These are phyloP conservation scores for Mucor plumbeus DNA, from an alignment of 371 early-diverging fungal species.

Conservation along the genomic window DNA sequence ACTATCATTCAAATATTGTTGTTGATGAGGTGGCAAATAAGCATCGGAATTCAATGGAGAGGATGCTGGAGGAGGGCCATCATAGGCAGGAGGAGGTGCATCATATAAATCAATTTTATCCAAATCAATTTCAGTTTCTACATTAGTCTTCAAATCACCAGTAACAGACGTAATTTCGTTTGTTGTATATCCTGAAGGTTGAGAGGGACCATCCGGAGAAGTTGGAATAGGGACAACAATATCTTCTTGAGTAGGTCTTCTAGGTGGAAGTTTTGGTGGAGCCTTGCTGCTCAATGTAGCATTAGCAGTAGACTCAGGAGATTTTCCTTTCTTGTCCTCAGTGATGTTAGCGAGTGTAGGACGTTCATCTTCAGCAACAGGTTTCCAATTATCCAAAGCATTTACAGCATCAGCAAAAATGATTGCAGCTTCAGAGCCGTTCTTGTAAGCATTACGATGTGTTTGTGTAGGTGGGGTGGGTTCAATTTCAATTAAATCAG, in stretches of 20 bases:
- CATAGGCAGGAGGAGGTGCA: conserved; percentile 49
- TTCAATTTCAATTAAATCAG: conserved; percentile 48
- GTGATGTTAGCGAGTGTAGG: conserved; percentile 35
- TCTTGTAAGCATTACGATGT: conserved; percentile 38
- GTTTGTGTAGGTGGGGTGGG: conserved; percentile 39
- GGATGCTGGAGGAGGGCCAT: conserved; percentile 10
- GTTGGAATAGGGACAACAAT: conserved; percentile 1
- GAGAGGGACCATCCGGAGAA: background rate
- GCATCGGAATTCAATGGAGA: conserved; percentile 23
- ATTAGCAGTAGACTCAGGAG: background rate
- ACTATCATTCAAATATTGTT: background rate
- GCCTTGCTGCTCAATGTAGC: background rate
- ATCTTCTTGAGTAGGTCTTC: conserved; percentile 12
- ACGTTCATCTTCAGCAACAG: conserved; percentile 44
- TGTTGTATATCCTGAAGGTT: conserved; percentile 23
- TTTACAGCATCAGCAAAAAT: conserved; percentile 49
- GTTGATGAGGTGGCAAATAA: background rate
- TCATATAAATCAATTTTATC: conserved; percentile 44
- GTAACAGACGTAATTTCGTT: conserved; percentile 31
- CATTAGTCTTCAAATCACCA: conserved; percentile 29
- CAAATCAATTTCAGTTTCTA: conserved; percentile 30
- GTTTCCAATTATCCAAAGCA: conserved; percentile 49
- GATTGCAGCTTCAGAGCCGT: conserved; percentile 39
- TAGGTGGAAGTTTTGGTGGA: conserved; percentile 27
- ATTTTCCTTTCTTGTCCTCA: conserved; percentile 22